These are phyloP conservation scores for Henningerozyma blattae DNA, from an alignment of 805 yeast genomes.

Conservation along the genomic window DNA sequence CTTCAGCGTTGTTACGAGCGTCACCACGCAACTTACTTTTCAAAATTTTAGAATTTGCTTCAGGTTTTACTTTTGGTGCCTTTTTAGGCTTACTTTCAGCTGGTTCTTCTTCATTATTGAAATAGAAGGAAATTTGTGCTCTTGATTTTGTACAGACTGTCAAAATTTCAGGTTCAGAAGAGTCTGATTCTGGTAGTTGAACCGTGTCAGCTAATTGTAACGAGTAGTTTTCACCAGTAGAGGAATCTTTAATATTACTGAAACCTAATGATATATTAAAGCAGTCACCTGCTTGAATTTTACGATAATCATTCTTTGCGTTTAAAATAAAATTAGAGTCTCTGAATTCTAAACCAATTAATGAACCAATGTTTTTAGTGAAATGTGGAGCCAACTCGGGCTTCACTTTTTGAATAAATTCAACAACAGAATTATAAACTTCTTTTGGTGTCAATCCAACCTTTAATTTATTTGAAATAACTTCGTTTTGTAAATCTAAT, in stretches of 20 bases:
- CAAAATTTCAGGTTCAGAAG: conserved; percentile 45
- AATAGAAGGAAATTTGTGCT: conserved; percentile 71
- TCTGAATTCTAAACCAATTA: conserved; percentile 81
- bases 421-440: conserved; percentile 53
- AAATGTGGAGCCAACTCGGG: conserved; percentile 57
- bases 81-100: conserved; percentile 31
- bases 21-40: conserved; percentile 74
- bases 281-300: conserved; percentile 58
- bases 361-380: conserved; percentile 75
- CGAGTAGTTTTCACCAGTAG: conserved; percentile 49
- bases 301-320: conserved; percentile 51
- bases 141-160: conserved; percentile 65
- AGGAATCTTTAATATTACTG: conserved; percentile 41
- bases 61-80: conserved; percentile 21
- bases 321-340: conserved; percentile 67
- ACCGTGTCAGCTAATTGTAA: conserved; percentile 73
- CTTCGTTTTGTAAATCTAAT: conserved; percentile 53
- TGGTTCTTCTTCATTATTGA: conserved; percentile 50
- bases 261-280: conserved; percentile 72
- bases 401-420: conserved; percentile 44
- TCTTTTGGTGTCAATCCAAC: conserved; percentile 59
- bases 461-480: conserved; percentile 42
- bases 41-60: conserved; percentile 48
- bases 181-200: conserved; percentile 39
- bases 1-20: conserved; percentile 52